Base-by-base conservation (phyloP, 2,329 filamentous ascomycete species). In the Aureobasidium melanogenum region DNA sequence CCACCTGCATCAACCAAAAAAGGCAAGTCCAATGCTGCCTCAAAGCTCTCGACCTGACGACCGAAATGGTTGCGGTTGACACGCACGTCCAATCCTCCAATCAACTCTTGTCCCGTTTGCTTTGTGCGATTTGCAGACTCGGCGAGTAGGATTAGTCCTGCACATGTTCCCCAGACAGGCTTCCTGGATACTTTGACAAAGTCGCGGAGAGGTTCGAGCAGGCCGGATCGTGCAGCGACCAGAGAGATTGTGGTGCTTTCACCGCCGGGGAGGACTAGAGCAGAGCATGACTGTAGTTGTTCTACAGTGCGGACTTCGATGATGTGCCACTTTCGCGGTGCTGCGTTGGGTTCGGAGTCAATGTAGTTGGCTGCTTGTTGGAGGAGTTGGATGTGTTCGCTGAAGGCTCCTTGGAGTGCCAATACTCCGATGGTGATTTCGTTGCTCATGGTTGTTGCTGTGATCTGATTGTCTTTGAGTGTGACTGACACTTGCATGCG, bases 61-160 rank as follows among this genome's bases (percentile, higher is more conserved):
- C 94, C 94, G 70, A 97, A 99, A 73, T 97, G 91, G 71, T 97
- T 99, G 50, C 94, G 83, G 70, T 95, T 91, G 34, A 97, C 92
- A 48, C 90, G 82, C 38, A 99, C 92, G 69, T 91, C 87, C 39
- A 99, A 81, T 2, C 94, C 94, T 15, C 94, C 94, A 64, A 99
- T 91, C 59, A 97, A 82, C 63, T 96, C 91, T 74, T 97, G 94
- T 0, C 93, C 93, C 46, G 91, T 91, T 69, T 88, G 86, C 73
- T 97, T 97, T 39, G 89, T 91, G 64, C 87, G 84, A 72, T 93
- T 96, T 54, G 91, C 93, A 62, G 88, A 86, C 69, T 96, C 89
- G 1, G 91, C 88, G 54, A 99, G 85, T 52, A 97, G 79, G 67
- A 99, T 97, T 62, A 97, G 82, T 10, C 94, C 94, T 14, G 94